Conservation (phyloP, 2,329 filamentous ascomycete genomes). For the Venturia oleaginea region DNA sequence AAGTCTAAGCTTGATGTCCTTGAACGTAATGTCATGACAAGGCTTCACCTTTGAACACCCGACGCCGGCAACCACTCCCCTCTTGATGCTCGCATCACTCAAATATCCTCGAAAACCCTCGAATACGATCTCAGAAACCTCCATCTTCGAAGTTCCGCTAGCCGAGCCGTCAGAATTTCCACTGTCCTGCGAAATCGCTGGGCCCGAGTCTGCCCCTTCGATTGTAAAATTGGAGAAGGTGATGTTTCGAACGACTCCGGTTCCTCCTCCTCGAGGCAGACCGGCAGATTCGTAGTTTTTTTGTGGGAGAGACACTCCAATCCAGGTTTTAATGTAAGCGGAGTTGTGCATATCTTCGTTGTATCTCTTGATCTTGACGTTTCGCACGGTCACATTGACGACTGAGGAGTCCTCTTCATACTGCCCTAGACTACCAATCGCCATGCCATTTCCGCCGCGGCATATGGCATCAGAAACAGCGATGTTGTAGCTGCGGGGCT, state of each 20-base stretch:
- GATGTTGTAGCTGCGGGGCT: conserved; percentile 53
- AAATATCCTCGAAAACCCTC: conserved; percentile 44
- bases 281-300: conserved; percentile 39
- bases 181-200: conserved; percentile 38
- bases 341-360: conserved; percentile 40
- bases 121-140: conserved; percentile 40
- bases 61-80: conserved; percentile 32
- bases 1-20: conserved; percentile 31
- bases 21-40: conserved; percentile 42
- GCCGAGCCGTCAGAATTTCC: conserved; percentile 41
- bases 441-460: conserved; percentile 43
- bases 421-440: conserved; percentile 45
- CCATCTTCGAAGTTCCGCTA: conserved; percentile 42
- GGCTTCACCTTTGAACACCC: conserved; percentile 41
- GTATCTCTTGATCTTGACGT: conserved; percentile 37
- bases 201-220: conserved; percentile 35
- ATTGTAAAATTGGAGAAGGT: conserved; percentile 44
- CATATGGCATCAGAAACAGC: conserved; percentile 46
- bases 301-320: conserved; percentile 40
- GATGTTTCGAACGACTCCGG: conserved; percentile 44
- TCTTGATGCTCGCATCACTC: conserved; percentile 19
- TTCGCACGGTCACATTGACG: conserved; percentile 38
- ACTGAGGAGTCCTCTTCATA: conserved; percentile 47
- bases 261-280: conserved; percentile 43
- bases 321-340: conserved; percentile 50